Evolutionary conservation across 805 yeast genomes (phyloP).

Genomic region (Blastobotrys chiropterorum): DNA sequence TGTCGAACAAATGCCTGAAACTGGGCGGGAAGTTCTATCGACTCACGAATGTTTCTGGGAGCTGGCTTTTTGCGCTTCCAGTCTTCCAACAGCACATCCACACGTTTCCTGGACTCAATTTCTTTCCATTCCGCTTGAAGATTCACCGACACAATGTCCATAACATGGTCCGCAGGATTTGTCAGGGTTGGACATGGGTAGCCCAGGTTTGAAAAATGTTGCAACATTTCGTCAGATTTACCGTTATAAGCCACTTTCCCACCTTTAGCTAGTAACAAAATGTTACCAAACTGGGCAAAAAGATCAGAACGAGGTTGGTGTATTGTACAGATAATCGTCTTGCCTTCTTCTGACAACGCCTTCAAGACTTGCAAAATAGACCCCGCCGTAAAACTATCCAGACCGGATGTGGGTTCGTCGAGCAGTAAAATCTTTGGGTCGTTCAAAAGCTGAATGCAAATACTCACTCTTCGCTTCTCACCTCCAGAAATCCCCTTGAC

Average conservation of each 20-base stretch:
- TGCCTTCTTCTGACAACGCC: slow-evolving; percentile 48
- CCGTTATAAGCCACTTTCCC: slow-evolving; percentile 70
- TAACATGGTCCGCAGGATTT: slow-evolving; percentile 67
- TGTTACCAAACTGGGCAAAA: slow-evolving; percentile 58
- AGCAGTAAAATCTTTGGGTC: slow-evolving; percentile 65
- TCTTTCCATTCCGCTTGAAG: slow-evolving; percentile 42
- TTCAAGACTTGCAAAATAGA: slow-evolving; percentile 58
- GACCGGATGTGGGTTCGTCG: slow-evolving; percentile 88
- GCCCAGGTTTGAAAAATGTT: slow-evolving; percentile 45
- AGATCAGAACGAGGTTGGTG: slow-evolving; percentile 77
- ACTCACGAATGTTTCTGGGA: background rate
- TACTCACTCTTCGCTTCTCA: slow-evolving; percentile 77
- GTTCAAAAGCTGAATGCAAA: slow-evolving; percentile 70
- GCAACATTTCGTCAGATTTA: slow-evolving; percentile 37
- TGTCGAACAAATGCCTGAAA: slow-evolving; percentile 19
- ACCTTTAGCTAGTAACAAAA: slow-evolving; percentile 68
- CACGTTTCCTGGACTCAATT: slow-evolving; percentile 35
- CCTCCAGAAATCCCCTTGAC: slow-evolving; percentile 68
- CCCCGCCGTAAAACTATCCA: slow-evolving; percentile 73
- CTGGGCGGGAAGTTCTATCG: slow-evolving; percentile 16
- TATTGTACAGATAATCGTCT: slow-evolving; percentile 68
- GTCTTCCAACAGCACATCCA: slow-evolving; percentile 31
- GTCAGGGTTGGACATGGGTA: slow-evolving; percentile 52
- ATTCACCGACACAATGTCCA: slow-evolving; percentile 62
- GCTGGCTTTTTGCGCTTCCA: slow-evolving; percentile 32